A percentile compares a stretch with the other conserved stretches of the same genome.
Evolutionary conservation across 345 rosid genomes (phyloP).

Genomic region (Boechera retrofracta): DNA sequence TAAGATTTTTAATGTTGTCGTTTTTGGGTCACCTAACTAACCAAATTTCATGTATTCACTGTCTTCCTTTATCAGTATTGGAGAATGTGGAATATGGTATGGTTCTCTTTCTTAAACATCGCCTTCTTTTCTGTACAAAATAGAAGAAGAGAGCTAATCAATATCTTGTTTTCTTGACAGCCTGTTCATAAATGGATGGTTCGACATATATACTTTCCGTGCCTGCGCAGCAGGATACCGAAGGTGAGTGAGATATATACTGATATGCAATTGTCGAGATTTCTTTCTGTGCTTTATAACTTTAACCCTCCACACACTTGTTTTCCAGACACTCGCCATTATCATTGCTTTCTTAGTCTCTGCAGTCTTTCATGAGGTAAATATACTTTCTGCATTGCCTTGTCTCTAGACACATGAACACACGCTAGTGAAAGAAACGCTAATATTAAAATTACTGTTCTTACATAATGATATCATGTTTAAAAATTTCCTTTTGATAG

Average conservation of each 20-base stretch:
- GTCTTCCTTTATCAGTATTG: constrained; percentile 75
- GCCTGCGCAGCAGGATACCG: constrained; percentile 73
- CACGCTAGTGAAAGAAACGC: background rate
- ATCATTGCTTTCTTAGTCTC: constrained; percentile 82
- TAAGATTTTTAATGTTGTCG: constrained; percentile 15
- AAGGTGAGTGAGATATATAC: constrained; percentile 58
- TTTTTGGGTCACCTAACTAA: constrained; percentile 26
- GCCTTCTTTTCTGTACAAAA: constrained; percentile 6
- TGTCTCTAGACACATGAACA: constrained; percentile 18
- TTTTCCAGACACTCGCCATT: constrained; percentile 69
- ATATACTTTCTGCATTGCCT: constrained; percentile 10
- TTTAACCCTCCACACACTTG: background rate
- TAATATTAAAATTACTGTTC: background rate
- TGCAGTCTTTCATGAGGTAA: constrained; percentile 96
- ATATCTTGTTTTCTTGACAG: constrained; percentile 56
- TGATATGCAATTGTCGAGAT: constrained; percentile 54
- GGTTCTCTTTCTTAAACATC: constrained; percentile 43
- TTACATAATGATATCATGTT: background rate
- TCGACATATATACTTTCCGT: constrained; percentile 94
- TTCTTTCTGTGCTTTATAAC: constrained; percentile 33
- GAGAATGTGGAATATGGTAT: constrained; percentile 99
- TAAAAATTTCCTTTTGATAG: constrained; percentile 48
- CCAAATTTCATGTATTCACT: constrained; percentile 21
- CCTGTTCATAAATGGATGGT: constrained; percentile 99
- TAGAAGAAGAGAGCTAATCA: constrained; percentile 9